Evolutionary conservation across 768 basidiomycete genomes (phyloP).

Genomic region (Boletus coccyginus): DNA sequence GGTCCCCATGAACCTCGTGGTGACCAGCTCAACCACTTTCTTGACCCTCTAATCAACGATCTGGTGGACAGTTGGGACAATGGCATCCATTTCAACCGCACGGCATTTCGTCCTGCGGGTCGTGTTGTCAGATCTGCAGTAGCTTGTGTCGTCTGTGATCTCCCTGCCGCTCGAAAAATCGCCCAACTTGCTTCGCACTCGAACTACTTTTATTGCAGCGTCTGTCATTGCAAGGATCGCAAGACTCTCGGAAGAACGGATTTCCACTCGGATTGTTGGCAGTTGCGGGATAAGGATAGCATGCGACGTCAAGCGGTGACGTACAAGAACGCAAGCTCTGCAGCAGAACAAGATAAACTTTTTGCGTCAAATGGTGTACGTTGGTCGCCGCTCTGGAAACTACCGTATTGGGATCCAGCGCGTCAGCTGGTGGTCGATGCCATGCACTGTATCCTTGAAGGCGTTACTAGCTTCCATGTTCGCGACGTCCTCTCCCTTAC

Average conservation of each 20-base stretch:
- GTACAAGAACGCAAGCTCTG: background rate
- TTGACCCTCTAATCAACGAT: slow-evolving; percentile 1
- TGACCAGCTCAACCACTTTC: background rate
- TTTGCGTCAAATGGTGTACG: slow-evolving; percentile 16
- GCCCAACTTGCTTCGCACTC: background rate
- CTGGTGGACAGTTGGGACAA: slow-evolving; percentile 23
- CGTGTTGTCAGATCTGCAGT: background rate
- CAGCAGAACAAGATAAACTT: background rate
- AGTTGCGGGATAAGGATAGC: background rate
- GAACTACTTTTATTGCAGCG: background rate
- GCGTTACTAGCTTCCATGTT: background rate
- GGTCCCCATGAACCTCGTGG: slow-evolving; percentile 36
- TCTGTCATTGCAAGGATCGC: background rate
- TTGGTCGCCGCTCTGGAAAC: slow-evolving; percentile 19
- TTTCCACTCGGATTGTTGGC: background rate
- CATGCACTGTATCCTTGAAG: slow-evolving; percentile 29
- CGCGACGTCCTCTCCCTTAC: no score
- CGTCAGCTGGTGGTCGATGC: slow-evolving; percentile 19
- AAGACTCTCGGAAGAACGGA: background rate
- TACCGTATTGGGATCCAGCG: slow-evolving; percentile 29
- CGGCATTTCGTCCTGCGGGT: background rate
- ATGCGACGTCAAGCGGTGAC: background rate
- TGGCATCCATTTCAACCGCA: background rate
- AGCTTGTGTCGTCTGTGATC: slow-evolving; percentile 1
- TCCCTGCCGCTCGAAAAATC: background rate